Conservation (phyloP, 148 eudicot species). For the Beta vulgaris region DNA sequence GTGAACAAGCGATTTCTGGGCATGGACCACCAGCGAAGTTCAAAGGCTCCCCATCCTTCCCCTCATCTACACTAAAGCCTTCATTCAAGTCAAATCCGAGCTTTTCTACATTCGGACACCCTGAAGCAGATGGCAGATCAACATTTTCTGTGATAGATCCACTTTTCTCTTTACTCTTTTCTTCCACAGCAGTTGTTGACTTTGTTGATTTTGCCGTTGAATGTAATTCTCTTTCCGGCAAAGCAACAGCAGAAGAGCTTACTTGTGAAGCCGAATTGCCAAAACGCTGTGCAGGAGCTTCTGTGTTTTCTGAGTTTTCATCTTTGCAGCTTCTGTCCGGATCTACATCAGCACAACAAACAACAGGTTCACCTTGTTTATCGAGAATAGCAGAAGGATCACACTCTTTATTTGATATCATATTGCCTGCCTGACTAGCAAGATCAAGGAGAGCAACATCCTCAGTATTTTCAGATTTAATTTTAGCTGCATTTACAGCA, state of each 20-base stretch:
- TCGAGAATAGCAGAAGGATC: conserved; percentile 1
- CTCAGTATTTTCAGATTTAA: conserved; percentile 19
- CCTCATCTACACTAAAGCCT: conserved; percentile 60
- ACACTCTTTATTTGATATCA: conserved; percentile 21
- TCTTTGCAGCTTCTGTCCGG: conserved; percentile 24
- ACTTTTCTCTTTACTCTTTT: conserved; percentile 4
- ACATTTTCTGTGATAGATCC: conserved; percentile 22
- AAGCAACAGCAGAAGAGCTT: background rate
- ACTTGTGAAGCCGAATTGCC: background rate
- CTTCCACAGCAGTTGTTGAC: background rate
- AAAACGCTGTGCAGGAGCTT: background rate
- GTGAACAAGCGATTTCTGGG: conserved; percentile 27
- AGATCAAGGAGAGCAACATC: conserved; percentile 19
- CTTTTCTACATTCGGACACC: conserved; percentile 40
- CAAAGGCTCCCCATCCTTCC: conserved; percentile 43
- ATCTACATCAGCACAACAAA: conserved; percentile 17
- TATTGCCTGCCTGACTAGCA: conserved; percentile 15
- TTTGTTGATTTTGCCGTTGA: conserved; percentile 2
- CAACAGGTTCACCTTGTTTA: conserved; percentile 20
- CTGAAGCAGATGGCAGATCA: conserved; percentile 25
- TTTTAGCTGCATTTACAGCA: conserved; percentile 20
- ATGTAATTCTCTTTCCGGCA: background rate
- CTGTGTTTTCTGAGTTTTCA: conserved; percentile 28
- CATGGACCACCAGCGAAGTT: conserved; percentile 24
- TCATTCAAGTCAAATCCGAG: conserved; percentile 70